Base-by-base conservation (phyloP, 768 basidiomycete species). In the Leccinum ochraceum region DNA sequence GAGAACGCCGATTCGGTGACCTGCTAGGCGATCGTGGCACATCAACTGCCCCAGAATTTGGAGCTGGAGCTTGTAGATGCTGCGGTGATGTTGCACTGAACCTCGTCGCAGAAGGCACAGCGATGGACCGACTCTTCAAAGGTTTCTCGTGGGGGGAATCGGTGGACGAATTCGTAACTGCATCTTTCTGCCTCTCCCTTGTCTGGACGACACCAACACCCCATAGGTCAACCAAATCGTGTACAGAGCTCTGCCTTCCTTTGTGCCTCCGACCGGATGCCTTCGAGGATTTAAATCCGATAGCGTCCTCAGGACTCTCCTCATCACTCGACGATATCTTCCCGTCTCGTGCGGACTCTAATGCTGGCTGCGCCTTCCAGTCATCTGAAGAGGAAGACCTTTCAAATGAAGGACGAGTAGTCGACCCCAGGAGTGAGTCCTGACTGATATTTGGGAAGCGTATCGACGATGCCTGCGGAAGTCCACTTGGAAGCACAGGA, bases 151-250 rank as follows among this genome's bases (percentile, higher is more conserved):
- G 54, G 52, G 54, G 52, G 10, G 54, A 17, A 59, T 69, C 64
- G 8, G 60, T 57, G 60, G 70, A 50, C 65, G 69, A 30, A 42
- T 57, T 67, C 20, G 63, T 56, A 20, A 53, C 22, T 20, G 49
- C 52, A 60, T 74, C 67, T 59, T 69, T 71, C 34, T 74, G 76
- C 62, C 78, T 81, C 63, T 84, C 81, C 65, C 80, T 83, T 24
- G 51, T 50, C 62, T 71, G 76, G 53, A 66, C 63, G 60, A 78
- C 61, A 14, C 80, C 79, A 7, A 88, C 89, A 46, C 89, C 89
- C 80, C 88, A 92, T 30, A 93, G 71, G 70, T 89, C 88, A 30
- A 93, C 89, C 58, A 93, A 70, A 67, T 94, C 88, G 67, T 94
- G 90, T 24, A 93, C 90, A 13, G 92, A 93, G 67, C 85, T 88